Conservation (phyloP, 352 stramenopile species). For the Phytophthora pini region DNA sequence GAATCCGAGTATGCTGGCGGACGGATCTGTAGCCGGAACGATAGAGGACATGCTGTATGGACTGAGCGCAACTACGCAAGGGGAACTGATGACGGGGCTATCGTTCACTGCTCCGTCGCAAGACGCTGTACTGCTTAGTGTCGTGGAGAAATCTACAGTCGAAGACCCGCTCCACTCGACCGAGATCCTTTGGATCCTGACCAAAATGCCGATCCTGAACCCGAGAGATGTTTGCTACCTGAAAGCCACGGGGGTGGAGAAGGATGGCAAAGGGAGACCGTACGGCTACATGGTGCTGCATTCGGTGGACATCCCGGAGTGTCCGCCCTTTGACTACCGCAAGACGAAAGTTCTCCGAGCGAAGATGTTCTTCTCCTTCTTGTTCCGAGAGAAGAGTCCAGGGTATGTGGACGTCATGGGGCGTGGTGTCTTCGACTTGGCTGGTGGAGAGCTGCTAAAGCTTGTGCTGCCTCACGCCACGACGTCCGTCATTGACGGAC, state of each 20-base stretch:
- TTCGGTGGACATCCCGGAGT: slow-evolving; percentile 44
- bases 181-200: slow-evolving; percentile 51
- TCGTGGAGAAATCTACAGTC: slow-evolving; percentile 35
- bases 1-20: slow-evolving; percentile 45
- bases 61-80: slow-evolving; percentile 32
- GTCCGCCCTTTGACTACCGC: slow-evolving; percentile 42
- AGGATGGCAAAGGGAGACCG: slow-evolving; percentile 33
- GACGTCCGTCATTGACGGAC: slow-evolving; percentile 31
- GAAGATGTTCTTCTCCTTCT: slow-evolving; percentile 40
- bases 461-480: slow-evolving; percentile 36
- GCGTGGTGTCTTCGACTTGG: slow-evolving; percentile 48
- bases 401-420: slow-evolving; percentile 44
- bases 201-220: slow-evolving; percentile 38
- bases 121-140: slow-evolving; percentile 43
- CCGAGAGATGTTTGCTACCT: slow-evolving; percentile 49
- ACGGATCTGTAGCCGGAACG: slow-evolving; percentile 38
- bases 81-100: slow-evolving; percentile 44
- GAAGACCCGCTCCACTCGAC: slow-evolving; percentile 48
- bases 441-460: slow-evolving; percentile 34
- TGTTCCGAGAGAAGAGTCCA: slow-evolving; percentile 43
- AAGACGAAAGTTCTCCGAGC: slow-evolving; percentile 38
- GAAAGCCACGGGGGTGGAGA: slow-evolving; percentile 45
- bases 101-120: slow-evolving; percentile 25
- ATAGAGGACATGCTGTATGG: slow-evolving; percentile 60
- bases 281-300: slow-evolving; percentile 56